Evolutionary conservation across 2,329 filamentous ascomycete genomes (phyloP), one percentile per base, ranked within the genome.

Genomic region (Clonostachys rosea): DNA sequence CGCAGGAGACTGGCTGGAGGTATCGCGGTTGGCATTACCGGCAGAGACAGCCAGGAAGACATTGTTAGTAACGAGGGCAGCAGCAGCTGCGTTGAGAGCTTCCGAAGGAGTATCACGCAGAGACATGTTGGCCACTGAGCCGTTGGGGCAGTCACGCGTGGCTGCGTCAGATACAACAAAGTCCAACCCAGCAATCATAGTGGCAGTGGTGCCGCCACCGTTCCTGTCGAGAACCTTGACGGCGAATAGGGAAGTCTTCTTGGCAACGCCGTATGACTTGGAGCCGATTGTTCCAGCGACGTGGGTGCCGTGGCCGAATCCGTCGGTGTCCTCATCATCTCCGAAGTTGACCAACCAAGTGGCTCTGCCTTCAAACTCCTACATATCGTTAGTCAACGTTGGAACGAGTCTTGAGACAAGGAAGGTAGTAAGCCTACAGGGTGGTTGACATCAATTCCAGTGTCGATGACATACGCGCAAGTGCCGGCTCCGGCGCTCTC

Each of bases 401-500:
- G n/a, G n/a, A n/a, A 30, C 24, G 3, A 30, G 12, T 13, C 36
- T 39, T 11, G 11, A 18, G 12, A 5, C 7, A n/a, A 39, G 10
- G 7, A 39, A n/a, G 14, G 4, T 8, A 12, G 14, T 39, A 8
- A 9, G 35, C 69, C 33, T 67, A 62, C 67, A 2, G 54, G 53
- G 55, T 71, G 67, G 3, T 49, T 51, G 2, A 54, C 45, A 18
- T 58, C 59, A 49, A 73, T 65, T n/a, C 72, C 71, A 12, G 71
- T 69, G 56, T 75, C 72, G 41, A 75, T 61, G 36, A 75, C 59
- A 52, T 74, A 75, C 24, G 66, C 64, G 42, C 64, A 73, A 3
- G 66, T 67, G 20, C 64, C 68, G 45, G 55, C 52, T 34, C 68
- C 71, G 2, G 66, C 65, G 33, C 55, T 61, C 1, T 54, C 53